Evolutionary conservation across 805 yeast genomes (phyloP).

Genomic region (Ogataea neopini): DNA sequence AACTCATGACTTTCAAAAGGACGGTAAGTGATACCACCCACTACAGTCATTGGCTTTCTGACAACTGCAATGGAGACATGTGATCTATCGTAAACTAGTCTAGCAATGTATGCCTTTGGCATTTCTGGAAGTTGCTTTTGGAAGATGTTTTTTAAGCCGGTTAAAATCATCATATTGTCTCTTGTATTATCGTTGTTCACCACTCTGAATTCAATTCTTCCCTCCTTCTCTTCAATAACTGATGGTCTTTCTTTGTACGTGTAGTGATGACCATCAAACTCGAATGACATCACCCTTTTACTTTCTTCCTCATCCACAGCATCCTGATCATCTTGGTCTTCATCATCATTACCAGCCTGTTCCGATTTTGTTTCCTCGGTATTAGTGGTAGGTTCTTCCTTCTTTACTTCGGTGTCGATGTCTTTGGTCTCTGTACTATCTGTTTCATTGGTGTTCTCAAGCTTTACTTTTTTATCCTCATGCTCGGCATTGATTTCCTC

Average conservation of each 20-base stretch:
- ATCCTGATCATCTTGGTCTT: conserved; percentile 30
- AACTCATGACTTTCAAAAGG: conserved; percentile 89
- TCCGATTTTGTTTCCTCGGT: neutral
- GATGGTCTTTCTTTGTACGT: conserved; percentile 91
- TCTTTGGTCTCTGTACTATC: conserved; percentile 22
- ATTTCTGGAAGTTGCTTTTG: conserved; percentile 97
- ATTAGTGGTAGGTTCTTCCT: conserved; percentile 12
- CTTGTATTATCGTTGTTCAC: conserved; percentile 91
- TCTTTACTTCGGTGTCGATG: conserved; percentile 8
- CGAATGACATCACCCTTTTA: conserved; percentile 48
- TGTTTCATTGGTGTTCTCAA: conserved; percentile 10
- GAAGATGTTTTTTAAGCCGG: conserved; percentile 93
- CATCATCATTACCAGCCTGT: conserved; percentile 24
- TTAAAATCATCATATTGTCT: conserved; percentile 86
- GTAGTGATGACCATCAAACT: conserved; percentile 76
- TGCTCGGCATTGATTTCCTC: conserved; percentile 18
- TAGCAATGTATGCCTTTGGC: conserved; percentile 96
- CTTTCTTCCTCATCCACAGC: conserved; percentile 42
- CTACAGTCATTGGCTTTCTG: conserved; percentile 80
- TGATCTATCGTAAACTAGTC: conserved; percentile 90
- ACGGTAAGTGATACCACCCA: conserved; percentile 95
- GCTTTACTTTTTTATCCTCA: conserved; percentile 11
- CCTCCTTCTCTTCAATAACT: conserved; percentile 90
- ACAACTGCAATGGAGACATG: conserved; percentile 97
- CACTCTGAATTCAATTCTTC: conserved; percentile 91